Evolutionary conservation across 768 basidiomycete species (phyloP), one percentile per base, ranked within the genome.

Genomic region (Naganishia friedmannii): DNA sequence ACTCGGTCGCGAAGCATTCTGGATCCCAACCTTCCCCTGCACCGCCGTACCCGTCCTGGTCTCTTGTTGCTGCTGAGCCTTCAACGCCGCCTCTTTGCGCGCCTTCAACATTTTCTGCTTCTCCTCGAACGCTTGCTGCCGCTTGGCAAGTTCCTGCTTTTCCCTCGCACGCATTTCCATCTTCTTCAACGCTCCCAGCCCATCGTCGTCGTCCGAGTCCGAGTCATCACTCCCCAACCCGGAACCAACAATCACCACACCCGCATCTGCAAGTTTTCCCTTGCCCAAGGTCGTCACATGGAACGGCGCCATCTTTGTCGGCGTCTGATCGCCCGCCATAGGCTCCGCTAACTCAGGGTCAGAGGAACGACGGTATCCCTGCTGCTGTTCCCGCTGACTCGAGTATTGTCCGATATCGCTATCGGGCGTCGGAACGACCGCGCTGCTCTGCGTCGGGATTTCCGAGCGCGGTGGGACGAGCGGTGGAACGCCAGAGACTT

Each of bases 361-460:
- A 7, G 48, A 51, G 3, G 48, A 51, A 31, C 23, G 31, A 13
- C 39, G 60, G 23, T 26, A 29, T 1, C 26, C 39, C 12, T 63
- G 23, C n/a, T 23, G 32, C 37, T 34, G 58, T 7, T 34, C 37
- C 60, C 21, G 60, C 26, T 63, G 60, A 45, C 60, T 63, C 60
- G 60, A 63, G 34, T 63, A 63, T 42, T 63, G 60, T 5, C 60
- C 60, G 28, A 63, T 63, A n/a, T 63, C 60, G 60, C 60, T 63
- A 45, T 63, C 60, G 7, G 60, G 60, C 42, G 60, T 63, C 2
- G 60, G 60, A n/a, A 63, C 60, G 39, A 63, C 60, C 23, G 42
- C 60, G 26, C 60, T 63, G n/a, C 60, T 63, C 39, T 63, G 60
- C 60, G 60, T 63, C 60, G 21, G 60, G 39, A 63, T 17, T 6